Evolutionary conservation across 345 rosid species (phyloP).

Genomic region (Corchorus olitorius): DNA sequence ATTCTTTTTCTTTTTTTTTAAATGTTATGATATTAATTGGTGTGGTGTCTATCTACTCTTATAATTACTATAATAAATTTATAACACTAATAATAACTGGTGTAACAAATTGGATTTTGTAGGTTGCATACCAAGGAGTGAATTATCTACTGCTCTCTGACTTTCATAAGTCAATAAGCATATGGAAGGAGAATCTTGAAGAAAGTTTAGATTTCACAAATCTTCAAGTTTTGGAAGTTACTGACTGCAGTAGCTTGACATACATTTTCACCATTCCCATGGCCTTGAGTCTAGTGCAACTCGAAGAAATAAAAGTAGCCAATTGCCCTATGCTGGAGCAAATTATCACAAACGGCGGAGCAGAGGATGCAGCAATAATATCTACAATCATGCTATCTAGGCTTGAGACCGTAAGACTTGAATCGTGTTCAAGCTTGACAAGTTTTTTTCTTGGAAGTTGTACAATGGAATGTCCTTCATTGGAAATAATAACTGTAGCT

Average conservation of each 20-base stretch:
- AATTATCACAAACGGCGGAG: not conserved
- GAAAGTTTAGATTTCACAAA: not conserved
- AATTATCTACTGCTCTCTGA: constrained; percentile 1
- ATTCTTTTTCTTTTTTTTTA: no score
- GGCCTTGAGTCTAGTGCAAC: not conserved
- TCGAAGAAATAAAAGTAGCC: constrained; percentile 9
- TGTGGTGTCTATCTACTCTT: no score
- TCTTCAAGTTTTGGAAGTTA: constrained; percentile 3
- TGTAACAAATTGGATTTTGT: not conserved
- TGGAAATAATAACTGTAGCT: not conserved
- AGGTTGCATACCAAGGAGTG: not conserved
- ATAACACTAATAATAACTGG: not conserved
- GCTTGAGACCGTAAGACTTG: not conserved
- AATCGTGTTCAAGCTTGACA: constrained; percentile 7
- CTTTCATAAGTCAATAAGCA: constrained; percentile 5
- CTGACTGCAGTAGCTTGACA: constrained; percentile 13
- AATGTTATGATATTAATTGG: no score
- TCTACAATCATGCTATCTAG: not conserved
- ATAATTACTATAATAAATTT: no score
- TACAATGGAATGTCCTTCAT: constrained; percentile 10
- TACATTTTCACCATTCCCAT: not conserved
- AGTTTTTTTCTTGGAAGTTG: constrained; percentile 14
- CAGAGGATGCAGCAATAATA: not conserved
- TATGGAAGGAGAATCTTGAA: not conserved
- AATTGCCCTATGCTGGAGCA: not conserved